phyloP scores from a whole-genome alignment of 2,329 filamentous ascomycete genomes.

The Westerdykella ornata region DNA sequence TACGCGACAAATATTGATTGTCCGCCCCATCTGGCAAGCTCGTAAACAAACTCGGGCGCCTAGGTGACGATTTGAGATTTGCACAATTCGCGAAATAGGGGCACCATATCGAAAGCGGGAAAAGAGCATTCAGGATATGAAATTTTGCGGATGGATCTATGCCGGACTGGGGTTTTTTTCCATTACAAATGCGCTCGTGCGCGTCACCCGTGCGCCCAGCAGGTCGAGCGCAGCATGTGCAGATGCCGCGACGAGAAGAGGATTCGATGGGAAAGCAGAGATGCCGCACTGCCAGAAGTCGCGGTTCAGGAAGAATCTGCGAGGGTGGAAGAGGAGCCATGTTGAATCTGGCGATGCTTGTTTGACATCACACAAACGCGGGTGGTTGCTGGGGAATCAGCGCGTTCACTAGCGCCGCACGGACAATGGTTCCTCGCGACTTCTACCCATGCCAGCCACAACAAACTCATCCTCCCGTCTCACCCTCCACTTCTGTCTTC shows the following conservation, averaged over 20 bases:
- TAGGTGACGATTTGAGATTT: not conserved
- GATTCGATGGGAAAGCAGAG: not conserved
- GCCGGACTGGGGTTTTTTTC: no score
- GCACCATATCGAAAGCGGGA: not conserved
- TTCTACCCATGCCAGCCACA: conserved; percentile 10
- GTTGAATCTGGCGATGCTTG: not conserved
- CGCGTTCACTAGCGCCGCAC: conserved; percentile 1
- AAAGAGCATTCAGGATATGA: not conserved
- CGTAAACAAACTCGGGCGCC: no score
- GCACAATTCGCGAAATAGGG: not conserved
- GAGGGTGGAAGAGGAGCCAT: not conserved
- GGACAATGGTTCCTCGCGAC: not conserved
- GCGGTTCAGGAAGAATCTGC: not conserved
- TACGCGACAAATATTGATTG: not conserved
- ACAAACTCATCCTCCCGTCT: conserved; percentile 21
- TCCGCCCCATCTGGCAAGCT: not conserved
- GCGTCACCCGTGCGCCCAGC: not conserved
- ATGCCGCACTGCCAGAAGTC: not conserved
- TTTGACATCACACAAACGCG: conserved; percentile 1
- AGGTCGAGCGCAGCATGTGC: not conserved
- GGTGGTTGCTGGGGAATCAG: conserved; percentile 6
- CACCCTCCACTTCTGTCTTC: conserved; percentile 5
- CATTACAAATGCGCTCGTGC: not conserved
- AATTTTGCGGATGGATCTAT: not conserved
- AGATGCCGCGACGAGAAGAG: not conserved